phyloP scores from a whole-genome alignment of 306 rosid species.

The Mucuna pruriens region DNA sequence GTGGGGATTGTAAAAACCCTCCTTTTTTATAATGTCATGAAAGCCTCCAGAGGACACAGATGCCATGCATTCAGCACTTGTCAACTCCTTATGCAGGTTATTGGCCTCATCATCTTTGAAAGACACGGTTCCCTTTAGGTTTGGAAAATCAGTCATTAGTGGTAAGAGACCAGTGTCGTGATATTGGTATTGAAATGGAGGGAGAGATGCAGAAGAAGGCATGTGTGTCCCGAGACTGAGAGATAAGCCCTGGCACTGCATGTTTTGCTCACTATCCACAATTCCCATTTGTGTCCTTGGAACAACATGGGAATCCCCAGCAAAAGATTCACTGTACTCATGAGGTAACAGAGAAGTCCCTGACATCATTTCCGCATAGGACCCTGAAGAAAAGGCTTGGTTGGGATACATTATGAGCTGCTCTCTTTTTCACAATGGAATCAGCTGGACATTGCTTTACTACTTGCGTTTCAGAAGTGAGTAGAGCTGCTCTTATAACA shows the following conservation, averaged over 20 bases:
- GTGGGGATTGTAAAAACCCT: constrained; percentile 51
- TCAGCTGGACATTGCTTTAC: constrained; percentile 45
- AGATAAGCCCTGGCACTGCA: constrained; percentile 69
- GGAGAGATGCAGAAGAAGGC: constrained; percentile 46
- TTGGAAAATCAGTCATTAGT: constrained; percentile 37
- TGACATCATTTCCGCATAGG: constrained; percentile 57
- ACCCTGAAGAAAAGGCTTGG: constrained; percentile 57
- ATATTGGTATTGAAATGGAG: constrained; percentile 61
- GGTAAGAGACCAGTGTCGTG: constrained; percentile 55
- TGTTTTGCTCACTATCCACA: constrained; percentile 47
- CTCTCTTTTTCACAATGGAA: constrained; percentile 38
- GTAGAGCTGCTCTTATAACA: constrained; percentile 37
- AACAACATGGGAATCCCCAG: constrained; percentile 41
- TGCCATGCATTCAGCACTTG: constrained; percentile 53
- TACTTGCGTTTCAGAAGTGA: constrained; percentile 40
- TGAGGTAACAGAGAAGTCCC: constrained; percentile 51
- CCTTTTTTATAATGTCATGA: constrained; percentile 44
- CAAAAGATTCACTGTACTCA: constrained; percentile 49
- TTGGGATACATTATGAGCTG: constrained; percentile 58
- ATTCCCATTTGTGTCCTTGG: constrained; percentile 45
- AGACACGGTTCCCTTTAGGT: not conserved
- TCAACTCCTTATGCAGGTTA: constrained; percentile 39
- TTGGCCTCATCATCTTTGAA: constrained; percentile 29
- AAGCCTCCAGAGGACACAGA: constrained; percentile 48
- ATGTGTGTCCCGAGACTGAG: constrained; percentile 72